These are phyloP conservation scores for Aegilops longissima DNA, from an alignment of 176 grass and related monocot genomes.

Conservation along the genomic window DNA sequence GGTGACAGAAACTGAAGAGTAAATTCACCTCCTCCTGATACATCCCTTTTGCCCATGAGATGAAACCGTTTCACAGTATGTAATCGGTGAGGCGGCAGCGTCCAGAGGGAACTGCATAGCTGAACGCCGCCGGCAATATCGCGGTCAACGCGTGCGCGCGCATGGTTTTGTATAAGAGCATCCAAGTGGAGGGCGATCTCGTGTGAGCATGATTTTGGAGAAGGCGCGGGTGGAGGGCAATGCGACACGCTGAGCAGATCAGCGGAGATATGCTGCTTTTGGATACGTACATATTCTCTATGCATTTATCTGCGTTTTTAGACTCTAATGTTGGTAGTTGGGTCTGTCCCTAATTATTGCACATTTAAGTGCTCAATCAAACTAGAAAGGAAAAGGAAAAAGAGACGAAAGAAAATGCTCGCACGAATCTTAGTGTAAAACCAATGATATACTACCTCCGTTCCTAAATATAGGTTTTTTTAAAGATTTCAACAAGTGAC, in stretches of 20 bases:
- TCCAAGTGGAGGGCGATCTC: background rate
- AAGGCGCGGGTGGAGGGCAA: background rate
- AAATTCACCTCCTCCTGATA: background rate
- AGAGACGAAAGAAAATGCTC: too few species aligned
- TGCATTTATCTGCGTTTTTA: too few species aligned
- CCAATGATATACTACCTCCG: too few species aligned
- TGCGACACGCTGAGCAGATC: background rate
- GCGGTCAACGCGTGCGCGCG: background rate
- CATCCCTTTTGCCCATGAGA: background rate
- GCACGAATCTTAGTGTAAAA: too few species aligned
- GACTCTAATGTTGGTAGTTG: too few species aligned
- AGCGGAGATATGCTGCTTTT: background rate
- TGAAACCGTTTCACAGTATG: background rate
- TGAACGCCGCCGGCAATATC: background rate
- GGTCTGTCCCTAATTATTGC: too few species aligned
- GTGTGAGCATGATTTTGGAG: too few species aligned
- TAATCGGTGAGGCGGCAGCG: background rate
- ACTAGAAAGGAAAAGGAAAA: too few species aligned
- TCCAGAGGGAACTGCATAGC: background rate
- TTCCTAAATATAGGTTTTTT: too few species aligned
- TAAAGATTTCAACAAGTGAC: too few species aligned
- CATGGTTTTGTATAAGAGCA: background rate
- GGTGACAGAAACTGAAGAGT: background rate
- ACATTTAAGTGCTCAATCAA: too few species aligned
- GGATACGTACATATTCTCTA: background rate